These are phyloP conservation scores for Blastomyces gilchristii DNA, from an alignment of 2,329 filamentous ascomycete genomes.

Conservation along the genomic window DNA sequence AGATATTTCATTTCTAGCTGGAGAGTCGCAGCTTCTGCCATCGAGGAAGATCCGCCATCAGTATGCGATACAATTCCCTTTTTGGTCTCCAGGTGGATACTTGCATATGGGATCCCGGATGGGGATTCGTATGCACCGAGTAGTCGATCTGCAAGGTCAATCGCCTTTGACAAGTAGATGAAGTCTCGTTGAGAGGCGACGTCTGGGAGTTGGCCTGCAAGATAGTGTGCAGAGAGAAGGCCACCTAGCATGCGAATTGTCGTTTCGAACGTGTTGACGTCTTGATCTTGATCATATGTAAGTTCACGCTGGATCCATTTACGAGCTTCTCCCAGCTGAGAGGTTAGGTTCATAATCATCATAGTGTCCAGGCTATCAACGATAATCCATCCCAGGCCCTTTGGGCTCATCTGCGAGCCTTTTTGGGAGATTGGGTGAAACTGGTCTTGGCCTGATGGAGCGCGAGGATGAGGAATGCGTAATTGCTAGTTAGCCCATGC, in stretches of 20 bases:
- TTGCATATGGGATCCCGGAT: conserved; percentile 81
- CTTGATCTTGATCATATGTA: conserved; percentile 82
- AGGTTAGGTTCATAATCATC: conserved; percentile 96
- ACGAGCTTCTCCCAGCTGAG: conserved; percentile 68
- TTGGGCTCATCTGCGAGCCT: conserved; percentile 72
- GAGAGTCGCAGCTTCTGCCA: conserved; percentile 81
- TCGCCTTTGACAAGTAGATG: conserved; percentile 87
- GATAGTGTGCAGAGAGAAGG: conserved; percentile 82
- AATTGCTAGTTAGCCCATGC: conserved; percentile 10
- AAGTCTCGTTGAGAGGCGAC: conserved; percentile 73
- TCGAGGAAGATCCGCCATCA: conserved; percentile 81
- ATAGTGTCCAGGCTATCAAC: conserved; percentile 91
- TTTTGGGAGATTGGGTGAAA: conserved; percentile 74
- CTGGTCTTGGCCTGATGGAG: conserved; percentile 59
- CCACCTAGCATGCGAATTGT: conserved; percentile 97
- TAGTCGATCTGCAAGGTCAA: conserved; percentile 79
- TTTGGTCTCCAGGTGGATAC: conserved; percentile 71
- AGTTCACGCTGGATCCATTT: conserved; percentile 77
- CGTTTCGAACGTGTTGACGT: conserved; percentile 96
- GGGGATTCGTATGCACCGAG: conserved; percentile 77
- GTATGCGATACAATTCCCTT: conserved; percentile 71
- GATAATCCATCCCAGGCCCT: conserved; percentile 95
- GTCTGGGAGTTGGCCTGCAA: conserved; percentile 74
- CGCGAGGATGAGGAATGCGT: conserved; percentile 14
- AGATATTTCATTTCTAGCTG: conserved; percentile 98